phyloP scores from a whole-genome alignment of 2,329 filamentous ascomycete species.

The Fonsecaea multimorphosa region DNA sequence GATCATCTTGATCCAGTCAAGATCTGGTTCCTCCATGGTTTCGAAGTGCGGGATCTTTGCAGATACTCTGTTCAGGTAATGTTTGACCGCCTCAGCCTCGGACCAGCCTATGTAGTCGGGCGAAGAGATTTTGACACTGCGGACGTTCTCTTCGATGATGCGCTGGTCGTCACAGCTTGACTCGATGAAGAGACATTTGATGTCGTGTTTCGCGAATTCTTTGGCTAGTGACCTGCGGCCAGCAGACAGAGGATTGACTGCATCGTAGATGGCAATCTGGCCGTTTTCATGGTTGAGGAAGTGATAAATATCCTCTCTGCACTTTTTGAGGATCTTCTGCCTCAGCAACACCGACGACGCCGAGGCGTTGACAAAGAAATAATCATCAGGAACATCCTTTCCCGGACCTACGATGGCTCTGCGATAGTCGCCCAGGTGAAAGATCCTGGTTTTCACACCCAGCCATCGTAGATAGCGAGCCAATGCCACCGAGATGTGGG shows the following conservation, averaged over 20 bases:
- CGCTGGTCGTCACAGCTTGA: slow-evolving; percentile 91
- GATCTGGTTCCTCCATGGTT: slow-evolving; percentile 90
- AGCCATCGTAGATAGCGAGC: slow-evolving; percentile 95
- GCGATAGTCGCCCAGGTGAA: slow-evolving; percentile 95
- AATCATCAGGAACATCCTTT: slow-evolving; percentile 89
- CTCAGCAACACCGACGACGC: slow-evolving; percentile 89
- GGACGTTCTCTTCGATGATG: slow-evolving; percentile 94
- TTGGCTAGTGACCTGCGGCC: slow-evolving; percentile 86
- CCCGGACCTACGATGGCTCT: slow-evolving; percentile 85
- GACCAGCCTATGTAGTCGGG: slow-evolving; percentile 95
- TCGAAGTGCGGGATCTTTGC: slow-evolving; percentile 95
- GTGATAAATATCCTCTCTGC: slow-evolving; percentile 93
- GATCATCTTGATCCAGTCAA: slow-evolving; percentile 99
- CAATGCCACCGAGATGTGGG: slow-evolving; percentile 94
- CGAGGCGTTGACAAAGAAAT: slow-evolving; percentile 95
- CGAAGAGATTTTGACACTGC: slow-evolving; percentile 96
- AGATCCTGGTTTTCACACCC: slow-evolving; percentile 96
- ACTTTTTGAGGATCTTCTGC: slow-evolving; percentile 97
- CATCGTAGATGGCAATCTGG: slow-evolving; percentile 97
- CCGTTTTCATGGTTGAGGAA: slow-evolving; percentile 98
- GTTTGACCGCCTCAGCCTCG: slow-evolving; percentile 85
- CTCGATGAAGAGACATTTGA: slow-evolving; percentile 96
- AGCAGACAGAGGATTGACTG: slow-evolving; percentile 86
- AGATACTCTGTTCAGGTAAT: slow-evolving; percentile 88
- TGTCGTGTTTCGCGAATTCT: slow-evolving; percentile 96